Conservation (phyloP, 1,284 basidiomycete genomes). For the Porphyrellus sp. region DNA sequence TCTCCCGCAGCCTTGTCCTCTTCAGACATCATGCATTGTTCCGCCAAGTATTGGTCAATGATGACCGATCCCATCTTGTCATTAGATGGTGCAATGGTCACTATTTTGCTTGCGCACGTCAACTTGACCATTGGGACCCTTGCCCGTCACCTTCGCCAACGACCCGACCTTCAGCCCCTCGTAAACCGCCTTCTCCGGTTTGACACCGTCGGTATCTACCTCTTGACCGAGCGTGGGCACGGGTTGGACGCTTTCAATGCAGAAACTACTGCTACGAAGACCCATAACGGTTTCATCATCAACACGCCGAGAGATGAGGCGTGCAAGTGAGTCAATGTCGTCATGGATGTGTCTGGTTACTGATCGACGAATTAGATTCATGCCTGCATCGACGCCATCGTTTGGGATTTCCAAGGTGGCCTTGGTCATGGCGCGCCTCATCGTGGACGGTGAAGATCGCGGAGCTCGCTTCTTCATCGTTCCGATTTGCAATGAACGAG, state of each 20-base stretch:
- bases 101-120: background rate
- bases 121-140: background rate
- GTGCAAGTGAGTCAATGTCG: too few species aligned
- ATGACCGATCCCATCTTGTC: background rate
- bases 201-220: background rate
- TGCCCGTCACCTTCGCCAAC: background rate
- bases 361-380: slow-evolving; percentile 1
- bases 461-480: background rate
- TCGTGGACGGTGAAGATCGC: background rate
- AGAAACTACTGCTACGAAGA: background rate
- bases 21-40: background rate
- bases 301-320: too few species aligned
- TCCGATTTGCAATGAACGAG: too few species aligned
- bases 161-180: slow-evolving; percentile 1
- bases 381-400: background rate
- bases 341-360: too few species aligned
- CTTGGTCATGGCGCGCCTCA: background rate
- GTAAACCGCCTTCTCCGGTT: background rate
- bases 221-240: background rate
- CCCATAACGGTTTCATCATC: too few species aligned
- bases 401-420: background rate
- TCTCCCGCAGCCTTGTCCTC: too few species aligned
- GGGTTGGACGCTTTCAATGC: background rate
- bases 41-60: background rate
- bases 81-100: background rate